phyloP scores from a whole-genome alignment of 75 land plant species.

The Larix kaempferi region DNA sequence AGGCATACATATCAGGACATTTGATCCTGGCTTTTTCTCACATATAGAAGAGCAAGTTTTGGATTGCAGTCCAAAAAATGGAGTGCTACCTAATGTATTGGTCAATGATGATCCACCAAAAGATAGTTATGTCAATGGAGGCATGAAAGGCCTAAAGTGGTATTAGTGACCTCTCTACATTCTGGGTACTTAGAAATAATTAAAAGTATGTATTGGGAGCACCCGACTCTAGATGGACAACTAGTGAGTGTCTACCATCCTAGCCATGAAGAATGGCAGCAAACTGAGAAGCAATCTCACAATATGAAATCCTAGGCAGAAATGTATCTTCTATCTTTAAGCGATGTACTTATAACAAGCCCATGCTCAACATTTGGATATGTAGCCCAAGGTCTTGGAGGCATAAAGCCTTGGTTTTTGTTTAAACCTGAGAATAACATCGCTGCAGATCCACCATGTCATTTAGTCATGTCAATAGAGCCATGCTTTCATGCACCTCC shows the following conservation, averaged over 20 bases:
- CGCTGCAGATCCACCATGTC: slow-evolving; percentile 56
- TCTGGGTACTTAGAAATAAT: slow-evolving; percentile 58
- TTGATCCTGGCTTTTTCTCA: slow-evolving; percentile 28
- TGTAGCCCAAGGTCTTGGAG: slow-evolving; percentile 79
- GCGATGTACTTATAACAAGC: slow-evolving; percentile 69
- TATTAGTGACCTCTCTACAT: slow-evolving; percentile 65
- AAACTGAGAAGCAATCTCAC: slow-evolving; percentile 39
- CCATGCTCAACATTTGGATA: slow-evolving; percentile 93
- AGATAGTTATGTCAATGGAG: slow-evolving; percentile 4
- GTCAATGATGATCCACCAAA: too few relatives aligned
- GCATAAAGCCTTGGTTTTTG: slow-evolving; percentile 71
- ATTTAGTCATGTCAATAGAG: slow-evolving; percentile 59
- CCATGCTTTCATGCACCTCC: too few relatives aligned
- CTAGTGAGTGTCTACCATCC: slow-evolving; percentile 55
- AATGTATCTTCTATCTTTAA: slow-evolving; percentile 76
- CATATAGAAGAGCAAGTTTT: slow-evolving; percentile 46
- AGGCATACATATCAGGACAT: slow-evolving; percentile 70
- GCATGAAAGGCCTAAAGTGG: slow-evolving; percentile 31
- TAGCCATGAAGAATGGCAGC: slow-evolving; percentile 72
- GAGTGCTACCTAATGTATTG: slow-evolving; percentile 46
- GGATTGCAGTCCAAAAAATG: slow-evolving; percentile 31
- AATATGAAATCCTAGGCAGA: slow-evolving; percentile 81
- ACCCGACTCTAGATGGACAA: slow-evolving; percentile 44
- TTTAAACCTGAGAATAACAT: slow-evolving; percentile 39
- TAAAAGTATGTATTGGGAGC: slow-evolving; percentile 51